These are phyloP conservation scores for Teunomyces gatunensis DNA, from an alignment of 805 yeast genomes.

Conservation along the genomic window DNA sequence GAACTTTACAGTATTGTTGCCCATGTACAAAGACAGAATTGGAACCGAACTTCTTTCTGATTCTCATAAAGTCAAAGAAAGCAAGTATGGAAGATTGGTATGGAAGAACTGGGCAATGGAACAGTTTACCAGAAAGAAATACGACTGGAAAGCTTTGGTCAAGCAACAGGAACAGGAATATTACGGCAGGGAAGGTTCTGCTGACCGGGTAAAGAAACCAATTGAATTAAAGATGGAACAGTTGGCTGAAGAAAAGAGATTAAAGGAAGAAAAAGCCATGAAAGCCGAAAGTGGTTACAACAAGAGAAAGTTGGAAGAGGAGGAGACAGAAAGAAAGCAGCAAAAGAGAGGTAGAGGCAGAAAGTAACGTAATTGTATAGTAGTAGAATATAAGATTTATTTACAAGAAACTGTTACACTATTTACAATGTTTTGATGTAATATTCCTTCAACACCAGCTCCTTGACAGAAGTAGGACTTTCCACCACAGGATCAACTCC, in stretches of 20 bases:
- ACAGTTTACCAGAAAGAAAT: slow-evolving; percentile 63
- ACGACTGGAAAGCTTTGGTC: slow-evolving; percentile 75
- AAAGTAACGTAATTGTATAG: background rate
- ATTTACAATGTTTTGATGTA: slow-evolving; percentile 27
- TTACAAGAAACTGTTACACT: background rate
- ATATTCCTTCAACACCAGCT: slow-evolving; percentile 53
- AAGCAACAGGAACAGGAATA: slow-evolving; percentile 44
- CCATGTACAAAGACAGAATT: slow-evolving; percentile 81
- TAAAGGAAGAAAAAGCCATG: slow-evolving; percentile 24
- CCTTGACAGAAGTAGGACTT: slow-evolving; percentile 69
- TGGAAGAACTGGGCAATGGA: slow-evolving; percentile 97
- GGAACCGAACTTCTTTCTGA: slow-evolving; percentile 63
- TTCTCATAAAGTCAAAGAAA: slow-evolving; percentile 71
- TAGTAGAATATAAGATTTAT: slow-evolving; percentile 2
- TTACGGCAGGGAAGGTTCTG: slow-evolving; percentile 17
- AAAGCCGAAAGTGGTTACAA: slow-evolving; percentile 17
- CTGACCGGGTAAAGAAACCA: slow-evolving; percentile 30
- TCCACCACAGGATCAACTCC: slow-evolving; percentile 88
- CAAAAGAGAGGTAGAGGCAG: slow-evolving; percentile 8
- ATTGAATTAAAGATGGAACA: slow-evolving; percentile 42
- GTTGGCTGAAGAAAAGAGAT: slow-evolving; percentile 29
- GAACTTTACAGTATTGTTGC: slow-evolving; percentile 72
- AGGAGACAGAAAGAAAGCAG: slow-evolving; percentile 3
- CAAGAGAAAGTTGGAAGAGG: slow-evolving; percentile 23
- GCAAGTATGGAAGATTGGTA: slow-evolving; percentile 83